Evolutionary conservation across 129 eudicot genomes (phyloP).

Genomic region (Flaveria bidentis): DNA sequence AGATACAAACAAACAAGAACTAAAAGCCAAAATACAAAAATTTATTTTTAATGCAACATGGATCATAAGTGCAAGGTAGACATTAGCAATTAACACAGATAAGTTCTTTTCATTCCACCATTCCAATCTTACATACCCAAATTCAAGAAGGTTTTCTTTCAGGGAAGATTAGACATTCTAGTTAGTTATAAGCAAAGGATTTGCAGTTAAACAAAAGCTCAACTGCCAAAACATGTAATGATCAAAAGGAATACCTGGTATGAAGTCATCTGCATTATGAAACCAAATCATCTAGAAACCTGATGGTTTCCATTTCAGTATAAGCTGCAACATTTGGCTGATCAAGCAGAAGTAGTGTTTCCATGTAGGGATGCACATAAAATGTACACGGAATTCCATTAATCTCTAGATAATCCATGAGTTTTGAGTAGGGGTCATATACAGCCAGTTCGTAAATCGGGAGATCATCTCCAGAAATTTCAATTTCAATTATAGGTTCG

Average conservation of each 20-base stretch:
- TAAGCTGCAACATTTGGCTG: neutral
- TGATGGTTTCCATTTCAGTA: neutral
- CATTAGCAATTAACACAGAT: no score
- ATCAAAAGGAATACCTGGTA: neutral
- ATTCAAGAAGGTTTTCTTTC: no score
- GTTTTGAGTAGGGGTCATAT: neutral
- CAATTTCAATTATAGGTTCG: neutral
- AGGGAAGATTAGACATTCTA: no score
- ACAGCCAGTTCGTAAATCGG: neutral
- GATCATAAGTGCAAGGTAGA: no score
- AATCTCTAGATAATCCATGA: neutral
- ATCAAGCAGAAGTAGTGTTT: slow-evolving; percentile 9
- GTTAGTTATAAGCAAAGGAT: neutral
- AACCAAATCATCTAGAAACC: neutral
- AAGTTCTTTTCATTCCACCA: no score
- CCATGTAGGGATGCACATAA: slow-evolving; percentile 4
- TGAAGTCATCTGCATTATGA: neutral
- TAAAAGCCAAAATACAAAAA: no score
- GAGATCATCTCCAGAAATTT: no score
- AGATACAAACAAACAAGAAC: no score
- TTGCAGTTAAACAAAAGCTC: no score
- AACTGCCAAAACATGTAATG: neutral
- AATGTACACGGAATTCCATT: neutral
- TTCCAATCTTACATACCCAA: no score
- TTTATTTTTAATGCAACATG: no score